Evolutionary conservation across 768 basidiomycete species (phyloP).

Genomic region (Dictyophora rubrovolvata): DNA sequence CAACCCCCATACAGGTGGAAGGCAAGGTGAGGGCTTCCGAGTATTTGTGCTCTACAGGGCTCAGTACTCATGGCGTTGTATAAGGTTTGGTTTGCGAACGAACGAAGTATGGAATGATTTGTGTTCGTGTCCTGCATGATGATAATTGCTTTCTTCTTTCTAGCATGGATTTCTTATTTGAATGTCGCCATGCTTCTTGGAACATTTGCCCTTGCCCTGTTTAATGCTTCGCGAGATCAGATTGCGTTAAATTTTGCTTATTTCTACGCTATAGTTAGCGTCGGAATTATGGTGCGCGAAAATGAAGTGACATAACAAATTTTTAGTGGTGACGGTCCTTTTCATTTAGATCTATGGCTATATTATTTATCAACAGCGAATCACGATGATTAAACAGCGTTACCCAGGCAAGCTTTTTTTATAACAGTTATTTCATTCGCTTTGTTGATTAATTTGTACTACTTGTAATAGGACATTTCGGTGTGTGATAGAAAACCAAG

Average conservation of each 20-base stretch:
- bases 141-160: background rate
- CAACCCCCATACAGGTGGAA: slow-evolving; percentile 78
- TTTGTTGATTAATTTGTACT: no score
- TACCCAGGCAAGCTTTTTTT: slow-evolving; percentile 46
- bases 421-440: background rate
- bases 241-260: slow-evolving; percentile 73
- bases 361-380: slow-evolving; percentile 72
- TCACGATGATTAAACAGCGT: slow-evolving; percentile 82
- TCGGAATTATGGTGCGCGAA: slow-evolving; percentile 49
- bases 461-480: slow-evolving; percentile 43
- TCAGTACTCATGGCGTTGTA: background rate
- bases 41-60: background rate
- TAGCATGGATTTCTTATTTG: slow-evolving; percentile 94
- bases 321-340: background rate
- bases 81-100: slow-evolving; percentile 90
- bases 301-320: background rate
- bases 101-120: slow-evolving; percentile 49
- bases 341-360: slow-evolving; percentile 69
- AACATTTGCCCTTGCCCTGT: slow-evolving; percentile 76
- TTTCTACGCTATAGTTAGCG: slow-evolving; percentile 69
- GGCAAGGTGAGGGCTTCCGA: slow-evolving; percentile 38
- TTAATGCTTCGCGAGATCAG: slow-evolving; percentile 67
- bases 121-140: slow-evolving; percentile 4
- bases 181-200: slow-evolving; percentile 77
- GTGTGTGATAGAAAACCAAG: slow-evolving; percentile 30